Conservation (phyloP, 208 protist species). For the Kentomonas sorsogonicus region DNA sequence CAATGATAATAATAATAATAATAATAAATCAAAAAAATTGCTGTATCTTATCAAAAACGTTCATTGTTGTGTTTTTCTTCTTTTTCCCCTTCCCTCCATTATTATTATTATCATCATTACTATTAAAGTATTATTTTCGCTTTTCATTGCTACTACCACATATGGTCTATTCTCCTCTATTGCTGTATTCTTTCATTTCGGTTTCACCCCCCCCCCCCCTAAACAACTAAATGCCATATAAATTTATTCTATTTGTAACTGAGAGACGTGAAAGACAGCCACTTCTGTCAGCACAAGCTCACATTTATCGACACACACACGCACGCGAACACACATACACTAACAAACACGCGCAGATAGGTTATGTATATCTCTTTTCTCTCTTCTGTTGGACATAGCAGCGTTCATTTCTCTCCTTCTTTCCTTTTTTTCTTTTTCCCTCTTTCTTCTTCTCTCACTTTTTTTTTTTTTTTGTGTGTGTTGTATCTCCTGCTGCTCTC, state of each 20-base stretch:
- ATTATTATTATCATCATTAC: constrained; percentile 6
- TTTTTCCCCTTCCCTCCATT: constrained; percentile 10
- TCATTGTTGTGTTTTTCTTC: constrained; percentile 2
- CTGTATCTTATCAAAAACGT: neutral
- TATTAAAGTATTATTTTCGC: constrained; percentile 13
- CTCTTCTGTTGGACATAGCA: neutral
- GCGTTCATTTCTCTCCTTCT: neutral
- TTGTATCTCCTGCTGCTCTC: neutral
- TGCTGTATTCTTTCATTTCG: too few species aligned
- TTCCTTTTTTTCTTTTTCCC: constrained; percentile 8
- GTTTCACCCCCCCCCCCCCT: too few species aligned
- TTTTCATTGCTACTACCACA: too few species aligned
- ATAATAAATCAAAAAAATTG: constrained; percentile 8
- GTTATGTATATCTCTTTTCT: too few species aligned
- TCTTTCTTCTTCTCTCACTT: constrained; percentile 8
- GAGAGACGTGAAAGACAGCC: too few species aligned
- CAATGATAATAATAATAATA: constrained; percentile 10
- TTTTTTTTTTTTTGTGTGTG: neutral
- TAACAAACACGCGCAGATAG: too few species aligned
- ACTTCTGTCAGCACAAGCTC: too few species aligned
- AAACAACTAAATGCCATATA: too few species aligned
- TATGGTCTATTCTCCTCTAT: too few species aligned
- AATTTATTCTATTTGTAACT: too few species aligned
- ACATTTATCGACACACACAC: too few species aligned
- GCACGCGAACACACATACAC: too few species aligned